Percentiles rank a stretch among this genome's conserved stretches.
phyloP scores from a whole-genome alignment of 1,139 yeast species.

The Sugiyamaella pinicola region DNA sequence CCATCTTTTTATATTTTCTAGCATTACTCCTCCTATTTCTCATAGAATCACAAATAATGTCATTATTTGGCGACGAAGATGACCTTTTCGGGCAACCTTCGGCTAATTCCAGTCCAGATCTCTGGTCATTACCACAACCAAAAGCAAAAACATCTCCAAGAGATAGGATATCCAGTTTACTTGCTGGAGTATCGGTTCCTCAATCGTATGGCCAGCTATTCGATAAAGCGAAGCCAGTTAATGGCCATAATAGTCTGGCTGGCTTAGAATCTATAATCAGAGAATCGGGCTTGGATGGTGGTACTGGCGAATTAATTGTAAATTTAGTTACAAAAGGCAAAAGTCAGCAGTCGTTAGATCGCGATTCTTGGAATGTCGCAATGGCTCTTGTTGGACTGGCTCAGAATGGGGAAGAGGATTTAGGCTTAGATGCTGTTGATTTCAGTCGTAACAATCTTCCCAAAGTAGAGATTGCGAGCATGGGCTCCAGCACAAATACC shows the following conservation, averaged over 20 bases:
- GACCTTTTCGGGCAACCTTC: slow-evolving; percentile 7
- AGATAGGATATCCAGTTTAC: slow-evolving; percentile 20
- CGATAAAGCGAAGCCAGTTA: slow-evolving; percentile 21
- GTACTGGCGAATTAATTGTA: slow-evolving; percentile 6
- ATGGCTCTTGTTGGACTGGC: slow-evolving; percentile 43
- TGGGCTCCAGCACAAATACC: too few species aligned
- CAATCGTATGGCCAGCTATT: slow-evolving; percentile 24
- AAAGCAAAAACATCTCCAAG: slow-evolving; percentile 15
- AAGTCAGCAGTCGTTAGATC: slow-evolving; percentile 14
- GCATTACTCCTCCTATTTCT: neutral
- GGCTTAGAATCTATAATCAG: slow-evolving; percentile 22
- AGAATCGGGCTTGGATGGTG: slow-evolving; percentile 17
- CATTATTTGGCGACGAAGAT: slow-evolving; percentile 35
- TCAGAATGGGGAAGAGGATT: slow-evolving; percentile 40
- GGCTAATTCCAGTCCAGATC: slow-evolving; percentile 8
- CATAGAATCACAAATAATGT: slow-evolving; percentile 25
- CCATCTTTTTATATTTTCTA: neutral
- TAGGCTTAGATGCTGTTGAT: slow-evolving; percentile 38
- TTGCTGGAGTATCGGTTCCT: slow-evolving; percentile 27
- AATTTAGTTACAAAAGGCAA: slow-evolving; percentile 15
- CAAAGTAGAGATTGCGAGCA: neutral
- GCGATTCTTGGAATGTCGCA: slow-evolving; percentile 40
- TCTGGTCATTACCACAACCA: slow-evolving; percentile 24
- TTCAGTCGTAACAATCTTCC: slow-evolving; percentile 14
- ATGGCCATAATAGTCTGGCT: slow-evolving; percentile 22